Conservation (phyloP, 2,329 filamentous ascomycete species). For the Paecilomyces fulvus region DNA sequence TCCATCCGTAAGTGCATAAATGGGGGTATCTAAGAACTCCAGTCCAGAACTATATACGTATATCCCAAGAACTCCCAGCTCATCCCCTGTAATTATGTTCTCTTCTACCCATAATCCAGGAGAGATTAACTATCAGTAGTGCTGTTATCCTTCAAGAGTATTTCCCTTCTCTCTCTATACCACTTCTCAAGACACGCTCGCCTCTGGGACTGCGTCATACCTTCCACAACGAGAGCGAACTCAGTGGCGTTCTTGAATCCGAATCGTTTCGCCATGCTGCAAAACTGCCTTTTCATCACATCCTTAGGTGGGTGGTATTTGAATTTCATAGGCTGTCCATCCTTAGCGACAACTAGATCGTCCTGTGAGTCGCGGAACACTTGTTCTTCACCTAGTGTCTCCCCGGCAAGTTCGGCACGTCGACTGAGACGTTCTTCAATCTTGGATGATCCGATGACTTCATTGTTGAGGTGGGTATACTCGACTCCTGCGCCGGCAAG, state of each 20-base stretch:
- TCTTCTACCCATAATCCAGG: neutral
- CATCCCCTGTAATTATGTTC: neutral
- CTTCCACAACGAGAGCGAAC: conserved; percentile 84
- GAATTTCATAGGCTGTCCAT: conserved; percentile 43
- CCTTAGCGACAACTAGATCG: conserved; percentile 8
- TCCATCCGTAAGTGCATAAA: neutral
- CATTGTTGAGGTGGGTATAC: conserved; percentile 93
- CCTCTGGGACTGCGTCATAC: conserved; percentile 77
- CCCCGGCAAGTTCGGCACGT: conserved; percentile 51
- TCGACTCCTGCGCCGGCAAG: conserved; percentile 79
- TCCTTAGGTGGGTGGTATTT: conserved; percentile 65
- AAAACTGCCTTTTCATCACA: conserved; percentile 76
- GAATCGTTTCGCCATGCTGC: conserved; percentile 74
- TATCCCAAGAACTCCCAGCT: neutral
- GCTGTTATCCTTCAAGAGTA: conserved; percentile 15
- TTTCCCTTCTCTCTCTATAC: conserved; percentile 59
- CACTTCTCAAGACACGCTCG: conserved; percentile 71
- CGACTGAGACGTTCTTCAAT: conserved; percentile 80
- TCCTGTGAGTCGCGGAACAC: conserved; percentile 24
- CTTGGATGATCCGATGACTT: conserved; percentile 86
- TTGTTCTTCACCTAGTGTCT: conserved; percentile 23
- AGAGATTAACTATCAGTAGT: neutral
- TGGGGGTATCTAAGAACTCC: neutral
- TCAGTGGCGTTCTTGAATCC: conserved; percentile 69
- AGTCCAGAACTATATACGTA: neutral